Evolutionary conservation across 2,329 filamentous ascomycete genomes (phyloP), one percentile per base, ranked within the genome.

Genomic region (Biscogniauxia sp.): DNA sequence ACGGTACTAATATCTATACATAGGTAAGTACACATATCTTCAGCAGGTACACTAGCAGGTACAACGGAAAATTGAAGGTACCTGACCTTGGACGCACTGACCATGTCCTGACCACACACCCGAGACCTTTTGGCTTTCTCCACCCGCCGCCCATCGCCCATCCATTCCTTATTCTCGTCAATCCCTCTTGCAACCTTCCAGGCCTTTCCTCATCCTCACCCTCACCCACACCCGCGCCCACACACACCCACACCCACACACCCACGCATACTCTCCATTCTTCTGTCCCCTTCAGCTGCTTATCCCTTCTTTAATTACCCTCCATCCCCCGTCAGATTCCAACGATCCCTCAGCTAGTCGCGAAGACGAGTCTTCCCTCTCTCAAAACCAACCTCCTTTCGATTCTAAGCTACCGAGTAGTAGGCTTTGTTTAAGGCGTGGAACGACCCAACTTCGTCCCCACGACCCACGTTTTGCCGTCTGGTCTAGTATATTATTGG

Each of bases 371-470:
- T 37, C 53, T 45, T 45, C 37, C 64, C 64, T 61, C 64, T 66
- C 64, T 68, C 65, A 65, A 67, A 66, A 62, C 60, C 64, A n/a
- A 20, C 54, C 41, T 63, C 56, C 57, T 23, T 67, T 67, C 63
- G 63, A 66, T 68, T 68, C 65, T 67, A 60, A 68, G 61, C 66
- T 52, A 52, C 51, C 19, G 19, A 20, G 23, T 59, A 65, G 65
- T 59, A 65, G 65, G 62, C 63, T 62, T 64, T 66, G 61, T 26
- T 61, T 32, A 4, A 62, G 61, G 51, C 57, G 63, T 66, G 64
- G 61, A 64, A 64, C 65, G 62, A 66, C 57, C 66, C 65, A 67
- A 64, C 65, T 66, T 69, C 67, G 64, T 68, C 68, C 66, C 64
- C 61, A 67, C 66, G 60, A 64, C 64, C 55, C 64, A 64, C 52